A percentile compares a stretch with the other conserved stretches of the same genome.
These are phyloP conservation scores for Pyrenophora seminiperda DNA, from an alignment of 2,329 filamentous ascomycete species.

Conservation along the genomic window DNA sequence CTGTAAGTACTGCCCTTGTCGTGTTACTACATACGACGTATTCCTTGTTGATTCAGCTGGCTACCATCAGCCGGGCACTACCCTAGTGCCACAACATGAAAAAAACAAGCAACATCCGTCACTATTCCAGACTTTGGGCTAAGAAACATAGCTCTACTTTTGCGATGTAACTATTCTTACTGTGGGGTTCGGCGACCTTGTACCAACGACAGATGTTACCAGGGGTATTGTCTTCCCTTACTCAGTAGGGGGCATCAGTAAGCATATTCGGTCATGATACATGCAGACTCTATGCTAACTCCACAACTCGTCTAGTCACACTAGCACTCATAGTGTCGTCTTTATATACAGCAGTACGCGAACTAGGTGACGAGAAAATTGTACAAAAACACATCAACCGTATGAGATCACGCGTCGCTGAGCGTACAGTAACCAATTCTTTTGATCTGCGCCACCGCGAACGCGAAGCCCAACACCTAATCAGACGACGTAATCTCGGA, in stretches of 20 bases:
- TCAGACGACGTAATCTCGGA: slow-evolving; percentile 24
- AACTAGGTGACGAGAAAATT: slow-evolving; percentile 67
- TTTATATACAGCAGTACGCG: slow-evolving; percentile 69
- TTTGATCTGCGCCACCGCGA: slow-evolving; percentile 53
- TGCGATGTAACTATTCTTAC: slow-evolving; percentile 52
- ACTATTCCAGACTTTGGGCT: too few relatives aligned
- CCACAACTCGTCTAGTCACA: slow-evolving; percentile 59
- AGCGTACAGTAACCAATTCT: slow-evolving; percentile 59
- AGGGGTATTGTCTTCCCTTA: slow-evolving; percentile 81
- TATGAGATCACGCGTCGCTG: slow-evolving; percentile 59
- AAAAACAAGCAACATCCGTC: too few relatives aligned
- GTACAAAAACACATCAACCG: slow-evolving; percentile 63
- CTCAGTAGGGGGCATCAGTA: slow-evolving; percentile 72
- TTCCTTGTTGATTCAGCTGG: too few relatives aligned
- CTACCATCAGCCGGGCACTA: too few relatives aligned
- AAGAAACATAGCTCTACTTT: slow-evolving; percentile 45
- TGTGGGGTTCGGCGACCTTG: slow-evolving; percentile 59
- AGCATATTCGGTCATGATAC: too few relatives aligned
- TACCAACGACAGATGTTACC: slow-evolving; percentile 61
- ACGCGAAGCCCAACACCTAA: slow-evolving; percentile 29
- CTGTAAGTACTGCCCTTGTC: slow-evolving; percentile 30
- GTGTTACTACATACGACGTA: too few relatives aligned
- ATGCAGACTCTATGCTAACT: too few relatives aligned
- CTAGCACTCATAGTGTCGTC: slow-evolving; percentile 82
- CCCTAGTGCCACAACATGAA: too few relatives aligned